A percentile compares a stretch with the other conserved stretches of the same genome.
These are phyloP conservation scores for Claviceps paspali DNA, from an alignment of 2,329 filamentous ascomycete genomes.

Conservation along the genomic window DNA sequence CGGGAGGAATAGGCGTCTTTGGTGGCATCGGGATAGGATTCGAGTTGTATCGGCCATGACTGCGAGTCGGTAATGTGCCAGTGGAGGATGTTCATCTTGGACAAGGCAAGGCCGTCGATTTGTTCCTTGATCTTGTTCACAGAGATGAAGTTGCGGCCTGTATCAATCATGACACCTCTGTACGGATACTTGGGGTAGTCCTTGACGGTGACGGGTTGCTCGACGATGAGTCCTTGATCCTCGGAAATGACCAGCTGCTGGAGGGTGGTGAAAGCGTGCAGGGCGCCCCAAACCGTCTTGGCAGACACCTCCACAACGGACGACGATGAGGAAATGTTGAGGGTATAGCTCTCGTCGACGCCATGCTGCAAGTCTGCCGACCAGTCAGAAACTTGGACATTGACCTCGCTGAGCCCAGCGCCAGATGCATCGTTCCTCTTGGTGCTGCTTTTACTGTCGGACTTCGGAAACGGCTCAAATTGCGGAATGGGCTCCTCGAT, in stretches of 20 bases:
- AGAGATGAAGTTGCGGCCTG: slow-evolving; percentile 37
- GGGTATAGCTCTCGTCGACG: slow-evolving; percentile 40
- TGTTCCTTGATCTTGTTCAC: slow-evolving; percentile 36
- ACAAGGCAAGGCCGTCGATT: slow-evolving; percentile 36
- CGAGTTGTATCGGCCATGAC: slow-evolving; percentile 37
- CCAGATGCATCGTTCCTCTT: slow-evolving; percentile 12
- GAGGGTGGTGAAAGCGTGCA: slow-evolving; percentile 41
- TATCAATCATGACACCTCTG: slow-evolving; percentile 40
- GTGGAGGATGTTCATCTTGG: slow-evolving; percentile 42
- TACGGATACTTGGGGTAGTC: slow-evolving; percentile 37
- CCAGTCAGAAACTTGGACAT: slow-evolving; percentile 28
- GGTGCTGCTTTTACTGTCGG: slow-evolving; percentile 12
- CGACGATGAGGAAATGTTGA: slow-evolving; percentile 25
- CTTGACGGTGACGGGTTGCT: slow-evolving; percentile 34
- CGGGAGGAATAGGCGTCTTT: slow-evolving; percentile 36
- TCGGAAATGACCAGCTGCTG: slow-evolving; percentile 38
- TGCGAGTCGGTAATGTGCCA: slow-evolving; percentile 41
- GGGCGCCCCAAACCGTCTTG: slow-evolving; percentile 36
- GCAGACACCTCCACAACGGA: slow-evolving; percentile 28
- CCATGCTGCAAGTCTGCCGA: slow-evolving; percentile 35
- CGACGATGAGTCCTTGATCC: slow-evolving; percentile 28
- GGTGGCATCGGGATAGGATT: slow-evolving; percentile 34
- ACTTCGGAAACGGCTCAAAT: slow-evolving; percentile 35
- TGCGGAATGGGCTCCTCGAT: slow-evolving; percentile 33
- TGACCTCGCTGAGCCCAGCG: slow-evolving; percentile 24